Evolutionary conservation across 169 alveolate genomes (phyloP).

Genomic region (Cryptosporidium viatorum): DNA sequence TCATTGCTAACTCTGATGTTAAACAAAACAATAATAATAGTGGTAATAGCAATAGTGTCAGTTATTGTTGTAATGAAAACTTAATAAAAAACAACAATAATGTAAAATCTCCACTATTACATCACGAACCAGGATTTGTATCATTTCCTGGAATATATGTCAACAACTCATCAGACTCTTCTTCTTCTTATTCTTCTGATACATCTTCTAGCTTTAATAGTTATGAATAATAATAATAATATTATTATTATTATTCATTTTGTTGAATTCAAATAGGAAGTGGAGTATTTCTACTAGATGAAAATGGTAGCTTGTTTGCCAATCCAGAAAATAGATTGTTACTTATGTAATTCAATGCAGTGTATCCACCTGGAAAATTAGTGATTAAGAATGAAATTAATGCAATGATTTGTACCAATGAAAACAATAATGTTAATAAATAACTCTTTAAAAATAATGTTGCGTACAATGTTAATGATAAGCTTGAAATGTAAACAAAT

Average conservation of each 20-base stretch:
- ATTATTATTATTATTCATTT: neutral
- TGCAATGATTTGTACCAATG: constrained; percentile 79
- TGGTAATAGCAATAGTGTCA: neutral
- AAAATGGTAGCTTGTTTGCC: constrained; percentile 13
- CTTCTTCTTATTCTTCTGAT: constrained; percentile 9
- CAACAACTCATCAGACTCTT: neutral
- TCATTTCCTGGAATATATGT: neutral
- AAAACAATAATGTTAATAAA: constrained; percentile 78
- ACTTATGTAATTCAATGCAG: constrained; percentile 33
- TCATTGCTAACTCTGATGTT: neutral
- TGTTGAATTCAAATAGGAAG: constrained; percentile 36
- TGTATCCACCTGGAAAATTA: constrained; percentile 81
- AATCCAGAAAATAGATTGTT: constrained; percentile 14
- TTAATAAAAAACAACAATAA: neutral
- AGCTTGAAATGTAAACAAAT: constrained; percentile 76
- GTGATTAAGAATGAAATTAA: constrained; percentile 80
- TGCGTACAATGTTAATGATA: constrained; percentile 79
- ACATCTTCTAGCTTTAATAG: constrained; percentile 49
- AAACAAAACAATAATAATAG: neutral
- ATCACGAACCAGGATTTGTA: constrained; percentile 11
- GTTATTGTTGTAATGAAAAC: neutral
- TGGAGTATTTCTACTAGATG: constrained; percentile 8
- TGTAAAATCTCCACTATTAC: constrained; percentile 38
- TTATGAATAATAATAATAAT: constrained; percentile 11
- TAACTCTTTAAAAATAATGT: constrained; percentile 79